Conservation (phyloP, 495 filamentous ascomycete genomes). For the Aspergillus indologenus region DNA sequence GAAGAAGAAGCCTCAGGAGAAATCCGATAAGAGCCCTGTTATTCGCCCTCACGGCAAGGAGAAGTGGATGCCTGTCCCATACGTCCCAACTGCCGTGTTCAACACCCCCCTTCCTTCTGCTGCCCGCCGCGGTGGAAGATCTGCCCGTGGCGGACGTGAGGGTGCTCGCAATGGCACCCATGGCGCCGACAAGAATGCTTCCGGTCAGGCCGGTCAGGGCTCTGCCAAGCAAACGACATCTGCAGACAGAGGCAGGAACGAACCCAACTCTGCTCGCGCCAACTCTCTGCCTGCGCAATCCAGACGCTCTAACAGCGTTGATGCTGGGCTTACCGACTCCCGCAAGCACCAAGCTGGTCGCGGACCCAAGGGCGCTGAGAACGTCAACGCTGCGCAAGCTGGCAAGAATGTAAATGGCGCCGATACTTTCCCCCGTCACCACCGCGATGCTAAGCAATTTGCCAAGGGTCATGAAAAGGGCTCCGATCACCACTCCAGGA, state of each 20-base stretch:
- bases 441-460: constrained; percentile 30
- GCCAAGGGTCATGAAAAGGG: constrained; percentile 36
- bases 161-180: constrained; percentile 52
- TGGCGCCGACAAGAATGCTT: constrained; percentile 44
- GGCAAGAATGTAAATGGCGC: constrained; percentile 25
- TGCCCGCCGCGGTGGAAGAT: constrained; percentile 58
- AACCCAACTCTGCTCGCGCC: constrained; percentile 36
- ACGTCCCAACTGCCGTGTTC: constrained; percentile 77
- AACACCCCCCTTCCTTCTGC: constrained; percentile 71
- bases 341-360: constrained; percentile 35
- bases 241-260: constrained; percentile 40
- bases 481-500: constrained; percentile 28
- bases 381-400: constrained; percentile 14
- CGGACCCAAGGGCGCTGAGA: constrained; percentile 35
- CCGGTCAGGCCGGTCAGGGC: constrained; percentile 29
- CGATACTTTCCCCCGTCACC: constrained; percentile 31
- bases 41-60: constrained; percentile 60
- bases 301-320: constrained; percentile 38
- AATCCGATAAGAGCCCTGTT: constrained; percentile 52
- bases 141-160: constrained; percentile 51
- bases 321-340: constrained; percentile 30
- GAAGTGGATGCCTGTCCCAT: constrained; percentile 69
- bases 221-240: constrained; percentile 34
- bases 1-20: constrained; percentile 64
- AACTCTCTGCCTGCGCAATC: constrained; percentile 42